A percentile compares a stretch with the other conserved stretches of the same genome.
These are phyloP conservation scores for Cercospora canescens DNA, from an alignment of 2,329 filamentous ascomycete species.

Conservation along the genomic window DNA sequence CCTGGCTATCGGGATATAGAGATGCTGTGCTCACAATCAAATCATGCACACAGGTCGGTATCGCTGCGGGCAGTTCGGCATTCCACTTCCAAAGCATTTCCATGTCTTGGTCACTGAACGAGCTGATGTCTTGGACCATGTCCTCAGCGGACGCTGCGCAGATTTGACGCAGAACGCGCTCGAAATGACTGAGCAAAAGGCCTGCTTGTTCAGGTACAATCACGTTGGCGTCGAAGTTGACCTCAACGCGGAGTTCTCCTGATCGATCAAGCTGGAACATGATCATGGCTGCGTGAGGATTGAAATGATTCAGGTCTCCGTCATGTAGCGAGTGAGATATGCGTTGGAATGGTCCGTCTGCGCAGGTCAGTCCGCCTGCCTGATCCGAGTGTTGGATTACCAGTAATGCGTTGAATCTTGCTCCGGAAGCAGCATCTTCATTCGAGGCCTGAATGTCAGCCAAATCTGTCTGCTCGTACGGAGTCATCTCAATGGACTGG, in stretches of 20 bases:
- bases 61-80: neutral
- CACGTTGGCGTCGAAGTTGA: constrained; percentile 8
- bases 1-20: neutral
- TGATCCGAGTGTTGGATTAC: constrained; percentile 3
- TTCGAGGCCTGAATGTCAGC: constrained; percentile 7
- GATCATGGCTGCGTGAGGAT: constrained; percentile 14
- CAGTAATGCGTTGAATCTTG: constrained; percentile 9
- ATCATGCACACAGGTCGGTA: constrained; percentile 3
- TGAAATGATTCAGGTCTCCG: constrained; percentile 9
- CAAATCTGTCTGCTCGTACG: constrained; percentile 17
- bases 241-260: neutral
- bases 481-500: constrained; percentile 15
- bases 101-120: constrained; percentile 5
- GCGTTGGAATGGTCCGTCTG: constrained; percentile 1
- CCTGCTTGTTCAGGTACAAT: constrained; percentile 2
- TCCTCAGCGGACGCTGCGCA: neutral
- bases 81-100: constrained; percentile 10
- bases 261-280: constrained; percentile 7
- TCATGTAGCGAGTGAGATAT: neutral
- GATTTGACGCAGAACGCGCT: constrained; percentile 10
- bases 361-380: neutral
- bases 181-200: constrained; percentile 5
- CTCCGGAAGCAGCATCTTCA: neutral
- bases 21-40: neutral
- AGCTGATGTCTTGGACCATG: constrained; percentile 3